A percentile compares a stretch with the other conserved stretches of the same genome.
Evolutionary conservation across 148 eudicot species (phyloP).

Genomic region (Vaccinium myrtillus): DNA sequence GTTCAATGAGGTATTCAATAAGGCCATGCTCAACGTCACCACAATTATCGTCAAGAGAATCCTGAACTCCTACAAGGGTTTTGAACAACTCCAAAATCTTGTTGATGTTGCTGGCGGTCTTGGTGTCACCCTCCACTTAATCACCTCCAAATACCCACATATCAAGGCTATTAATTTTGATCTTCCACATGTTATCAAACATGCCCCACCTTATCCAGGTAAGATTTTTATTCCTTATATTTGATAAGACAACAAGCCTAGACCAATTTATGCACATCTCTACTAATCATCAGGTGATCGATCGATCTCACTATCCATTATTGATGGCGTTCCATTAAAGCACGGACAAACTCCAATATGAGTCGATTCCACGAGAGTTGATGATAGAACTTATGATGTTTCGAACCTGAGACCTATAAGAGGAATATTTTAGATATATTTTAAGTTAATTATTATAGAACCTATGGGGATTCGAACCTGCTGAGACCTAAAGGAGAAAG

Average conservation of each 20-base stretch:
- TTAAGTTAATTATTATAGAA: too few relatives aligned
- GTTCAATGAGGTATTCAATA: conserved; percentile 67
- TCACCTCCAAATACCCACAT: conserved; percentile 12
- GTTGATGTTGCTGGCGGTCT: conserved; percentile 80
- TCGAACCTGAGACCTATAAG: too few relatives aligned
- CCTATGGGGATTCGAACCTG: too few relatives aligned
- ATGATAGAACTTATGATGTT: too few relatives aligned
- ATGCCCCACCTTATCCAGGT: conserved; percentile 74
- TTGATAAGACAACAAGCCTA: not conserved
- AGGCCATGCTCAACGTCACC: conserved; percentile 61
- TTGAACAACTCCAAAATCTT: conserved; percentile 44
- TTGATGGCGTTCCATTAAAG: too few relatives aligned
- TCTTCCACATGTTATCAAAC: conserved; percentile 61
- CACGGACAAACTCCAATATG: too few relatives aligned
- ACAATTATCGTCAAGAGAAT: conserved; percentile 66
- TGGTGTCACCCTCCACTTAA: conserved; percentile 57
- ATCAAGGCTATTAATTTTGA: conserved; percentile 74
- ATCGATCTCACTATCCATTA: too few relatives aligned
- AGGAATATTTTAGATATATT: too few relatives aligned
- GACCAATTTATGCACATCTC: too few relatives aligned
- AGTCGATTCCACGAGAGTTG: too few relatives aligned
- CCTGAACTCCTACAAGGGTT: conserved; percentile 53
- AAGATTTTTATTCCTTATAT: not conserved
- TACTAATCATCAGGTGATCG: too few relatives aligned
- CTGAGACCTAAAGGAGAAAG: too few relatives aligned